Evolutionary conservation across 192 early-diverging fungal genomes (phyloP).

Genomic region (Coemansia sp.): DNA sequence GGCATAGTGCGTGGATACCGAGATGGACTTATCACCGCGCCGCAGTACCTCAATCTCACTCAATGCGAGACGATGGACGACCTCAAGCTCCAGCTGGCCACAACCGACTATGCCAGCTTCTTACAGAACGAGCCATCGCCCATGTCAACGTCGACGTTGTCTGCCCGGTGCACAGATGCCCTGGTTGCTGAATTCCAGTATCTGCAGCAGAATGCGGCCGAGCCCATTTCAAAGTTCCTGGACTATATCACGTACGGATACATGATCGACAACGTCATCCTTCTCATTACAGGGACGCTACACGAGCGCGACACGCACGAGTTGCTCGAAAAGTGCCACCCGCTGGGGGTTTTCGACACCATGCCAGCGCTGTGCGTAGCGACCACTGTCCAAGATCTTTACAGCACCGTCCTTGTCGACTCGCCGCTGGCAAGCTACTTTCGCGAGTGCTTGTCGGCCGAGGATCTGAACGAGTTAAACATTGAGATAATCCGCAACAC

Average conservation of each 20-base stretch:
- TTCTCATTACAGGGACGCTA: conserved; percentile 96
- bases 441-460: conserved; percentile 91
- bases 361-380: conserved; percentile 98
- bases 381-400: conserved; percentile 92
- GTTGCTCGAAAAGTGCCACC: conserved; percentile 94
- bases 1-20: conserved; percentile 94
- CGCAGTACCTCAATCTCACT: conserved; percentile 90
- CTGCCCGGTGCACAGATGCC: conserved; percentile 83
- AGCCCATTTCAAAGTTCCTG: conserved; percentile 85
- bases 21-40: conserved; percentile 73
- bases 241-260: conserved; percentile 96
- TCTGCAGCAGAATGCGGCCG: conserved; percentile 75
- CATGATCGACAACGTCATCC: conserved; percentile 99
- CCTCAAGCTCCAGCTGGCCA: conserved; percentile 87
- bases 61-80: conserved; percentile 99
- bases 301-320: conserved; percentile 98
- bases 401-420: conserved; percentile 94
- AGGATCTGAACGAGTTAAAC: conserved; percentile 98
- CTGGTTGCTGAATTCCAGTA: conserved; percentile 93
- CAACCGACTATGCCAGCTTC: conserved; percentile 94
- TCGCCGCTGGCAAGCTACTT: conserved; percentile 98
- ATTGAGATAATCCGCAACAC: conserved; percentile 99
- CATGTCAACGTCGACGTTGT: conserved; percentile 86
- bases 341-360: conserved; percentile 95
- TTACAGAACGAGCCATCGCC: conserved; percentile 96